A percentile compares a stretch with the other conserved stretches of the same genome.
Conservation (phyloP, 768 basidiomycete species). For the Punctularia strigosozonata region DNA sequence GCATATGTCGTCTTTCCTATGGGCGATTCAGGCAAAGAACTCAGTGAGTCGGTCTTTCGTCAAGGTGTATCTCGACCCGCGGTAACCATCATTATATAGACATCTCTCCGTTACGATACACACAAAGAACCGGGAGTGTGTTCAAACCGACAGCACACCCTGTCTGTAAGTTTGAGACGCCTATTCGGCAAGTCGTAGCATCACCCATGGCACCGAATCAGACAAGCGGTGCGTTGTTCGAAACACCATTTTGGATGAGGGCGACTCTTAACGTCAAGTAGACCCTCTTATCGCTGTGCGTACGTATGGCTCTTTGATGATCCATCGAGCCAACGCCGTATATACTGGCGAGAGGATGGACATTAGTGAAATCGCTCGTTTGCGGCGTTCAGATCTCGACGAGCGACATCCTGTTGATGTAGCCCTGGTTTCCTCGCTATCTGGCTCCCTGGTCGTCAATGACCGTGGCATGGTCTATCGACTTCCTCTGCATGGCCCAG, state of each 20-base stretch:
- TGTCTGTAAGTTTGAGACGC: conserved; percentile 43
- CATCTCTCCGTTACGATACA: conserved; percentile 29
- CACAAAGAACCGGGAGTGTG: conserved; percentile 13
- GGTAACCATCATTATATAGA: conserved; percentile 24
- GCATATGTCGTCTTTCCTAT: conserved; percentile 45
- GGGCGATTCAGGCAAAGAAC: conserved; percentile 43
- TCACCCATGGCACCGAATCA: too few species aligned
- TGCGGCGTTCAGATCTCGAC: conserved; percentile 8
- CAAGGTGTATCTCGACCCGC: not conserved
- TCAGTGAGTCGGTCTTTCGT: conserved; percentile 38
- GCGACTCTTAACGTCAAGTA: too few species aligned
- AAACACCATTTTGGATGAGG: too few species aligned
- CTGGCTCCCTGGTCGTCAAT: conserved; percentile 34
- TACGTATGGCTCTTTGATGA: too few species aligned
- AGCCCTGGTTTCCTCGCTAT: conserved; percentile 2
- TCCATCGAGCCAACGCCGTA: too few species aligned
- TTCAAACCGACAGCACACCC: conserved; percentile 32
- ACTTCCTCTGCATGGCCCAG: conserved; percentile 24
- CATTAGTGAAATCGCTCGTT: conserved; percentile 6
- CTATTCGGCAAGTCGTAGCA: conserved; percentile 49
- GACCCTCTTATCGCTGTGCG: too few species aligned
- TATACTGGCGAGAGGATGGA: too few species aligned
- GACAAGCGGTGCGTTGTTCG: too few species aligned
- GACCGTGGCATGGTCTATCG: conserved; percentile 40
- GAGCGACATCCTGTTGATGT: conserved; percentile 11